phyloP scores from a whole-genome alignment of 345 rosid species.

The Salix suchowensis region DNA sequence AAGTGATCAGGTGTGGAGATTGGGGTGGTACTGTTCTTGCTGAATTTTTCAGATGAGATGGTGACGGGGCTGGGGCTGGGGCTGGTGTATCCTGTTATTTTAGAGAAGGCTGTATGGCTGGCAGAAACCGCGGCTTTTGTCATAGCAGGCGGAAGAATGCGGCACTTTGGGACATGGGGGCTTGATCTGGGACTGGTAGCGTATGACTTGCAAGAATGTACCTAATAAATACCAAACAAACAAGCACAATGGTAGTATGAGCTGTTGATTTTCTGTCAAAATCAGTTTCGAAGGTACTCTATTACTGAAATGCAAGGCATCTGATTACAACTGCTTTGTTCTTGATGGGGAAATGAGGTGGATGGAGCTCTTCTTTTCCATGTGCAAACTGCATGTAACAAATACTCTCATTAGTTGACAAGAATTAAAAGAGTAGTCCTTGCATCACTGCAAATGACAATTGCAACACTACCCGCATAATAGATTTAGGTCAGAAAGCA shows the following conservation, averaged over 20 bases:
- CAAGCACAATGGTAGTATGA: constrained; percentile 1
- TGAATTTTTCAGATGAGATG: constrained; percentile 4
- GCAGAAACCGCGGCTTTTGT: constrained; percentile 15
- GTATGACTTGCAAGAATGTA: constrained; percentile 23
- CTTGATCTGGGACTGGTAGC: constrained; percentile 16
- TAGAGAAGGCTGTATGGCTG: constrained; percentile 7
- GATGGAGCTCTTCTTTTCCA: constrained; percentile 46
- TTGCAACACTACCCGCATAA: neutral
- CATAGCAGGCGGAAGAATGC: constrained; percentile 9
- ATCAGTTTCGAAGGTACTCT: neutral
- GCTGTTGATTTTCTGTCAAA: constrained; percentile 2
- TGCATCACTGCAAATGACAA: neutral
- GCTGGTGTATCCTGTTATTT: neutral
- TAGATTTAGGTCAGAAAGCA: neutral
- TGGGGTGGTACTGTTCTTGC: constrained; percentile 3
- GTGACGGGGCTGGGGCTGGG: neutral
- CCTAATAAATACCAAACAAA: constrained; percentile 16
- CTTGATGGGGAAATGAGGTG: constrained; percentile 21
- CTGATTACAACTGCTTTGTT: constrained; percentile 37
- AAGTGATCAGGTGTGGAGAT: neutral
- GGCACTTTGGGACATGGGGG: constrained; percentile 21
- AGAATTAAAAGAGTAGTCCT: neutral
- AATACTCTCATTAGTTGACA: neutral
- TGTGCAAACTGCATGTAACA: constrained; percentile 39
- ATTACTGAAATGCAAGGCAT: neutral